These are phyloP conservation scores for Venturia effusa DNA, from an alignment of 2,329 filamentous ascomycete genomes.

Conservation along the genomic window DNA sequence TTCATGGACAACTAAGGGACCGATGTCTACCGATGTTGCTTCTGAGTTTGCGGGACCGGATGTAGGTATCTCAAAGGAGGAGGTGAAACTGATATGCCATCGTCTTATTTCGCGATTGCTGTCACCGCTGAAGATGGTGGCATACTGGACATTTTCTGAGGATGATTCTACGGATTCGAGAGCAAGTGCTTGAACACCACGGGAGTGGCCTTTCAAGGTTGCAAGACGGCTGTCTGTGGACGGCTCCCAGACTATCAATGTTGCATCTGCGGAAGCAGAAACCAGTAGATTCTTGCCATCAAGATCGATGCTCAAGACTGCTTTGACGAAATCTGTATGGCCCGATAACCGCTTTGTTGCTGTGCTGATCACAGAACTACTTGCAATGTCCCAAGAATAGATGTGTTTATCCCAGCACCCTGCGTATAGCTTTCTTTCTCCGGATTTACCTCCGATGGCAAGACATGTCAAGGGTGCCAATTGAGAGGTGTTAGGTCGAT, in stretches of 20 bases:
- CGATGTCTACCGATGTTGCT: slow-evolving; percentile 28
- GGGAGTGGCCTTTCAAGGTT: slow-evolving; percentile 64
- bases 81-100: slow-evolving; percentile 52
- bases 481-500: slow-evolving; percentile 22
- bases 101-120: slow-evolving; percentile 53
- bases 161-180: slow-evolving; percentile 52
- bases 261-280: slow-evolving; percentile 36
- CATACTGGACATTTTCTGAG: slow-evolving; percentile 23
- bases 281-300: slow-evolving; percentile 45
- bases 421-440: slow-evolving; percentile 54
- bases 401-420: slow-evolving; percentile 92
- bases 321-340: slow-evolving; percentile 87
- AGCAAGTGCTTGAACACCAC: slow-evolving; percentile 69
- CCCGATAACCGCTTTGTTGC: slow-evolving; percentile 55
- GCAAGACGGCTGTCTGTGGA: slow-evolving; percentile 58
- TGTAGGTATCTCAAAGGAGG: slow-evolving; percentile 40
- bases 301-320: slow-evolving; percentile 53
- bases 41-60: slow-evolving; percentile 8
- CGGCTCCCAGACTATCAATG: slow-evolving; percentile 66
- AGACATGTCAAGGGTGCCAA: slow-evolving; percentile 46
- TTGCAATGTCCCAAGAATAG: slow-evolving; percentile 59
- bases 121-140: slow-evolving; percentile 61
- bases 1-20: slow-evolving; percentile 67
- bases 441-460: slow-evolving; percentile 35
- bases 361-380: slow-evolving; percentile 30